phyloP scores from a whole-genome alignment of 2,329 filamentous ascomycete genomes.

The Fusarium pseudonygamai region DNA sequence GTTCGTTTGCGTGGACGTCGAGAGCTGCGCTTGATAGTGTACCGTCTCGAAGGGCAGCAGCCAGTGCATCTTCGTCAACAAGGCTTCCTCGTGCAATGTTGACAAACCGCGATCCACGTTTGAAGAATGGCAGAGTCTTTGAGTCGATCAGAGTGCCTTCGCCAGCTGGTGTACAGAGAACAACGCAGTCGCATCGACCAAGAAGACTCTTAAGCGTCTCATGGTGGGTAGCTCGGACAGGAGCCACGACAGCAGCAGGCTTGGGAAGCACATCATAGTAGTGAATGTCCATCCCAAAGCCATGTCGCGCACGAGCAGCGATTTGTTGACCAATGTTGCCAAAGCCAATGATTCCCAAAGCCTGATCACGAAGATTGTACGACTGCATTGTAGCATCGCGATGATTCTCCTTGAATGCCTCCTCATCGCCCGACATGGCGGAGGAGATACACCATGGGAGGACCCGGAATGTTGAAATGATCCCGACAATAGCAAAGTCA shows the following conservation, averaged over 20 bases:
- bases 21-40: slow-evolving; percentile 64
- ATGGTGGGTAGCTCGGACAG: slow-evolving; percentile 60
- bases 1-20: slow-evolving; percentile 72
- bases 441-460: slow-evolving; percentile 71
- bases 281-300: slow-evolving; percentile 73
- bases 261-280: slow-evolving; percentile 70
- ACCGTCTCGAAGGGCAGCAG: slow-evolving; percentile 64
- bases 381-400: slow-evolving; percentile 66
- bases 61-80: slow-evolving; percentile 72
- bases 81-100: slow-evolving; percentile 73
- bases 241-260: slow-evolving; percentile 52
- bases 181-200: slow-evolving; percentile 64
- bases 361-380: slow-evolving; percentile 69
- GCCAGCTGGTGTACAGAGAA: slow-evolving; percentile 67
- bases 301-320: slow-evolving; percentile 60
- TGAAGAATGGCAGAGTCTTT: slow-evolving; percentile 60
- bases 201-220: slow-evolving; percentile 62
- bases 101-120: slow-evolving; percentile 66
- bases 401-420: slow-evolving; percentile 67
- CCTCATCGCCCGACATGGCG: slow-evolving; percentile 53
- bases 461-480: slow-evolving; percentile 75
- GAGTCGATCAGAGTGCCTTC: slow-evolving; percentile 58
- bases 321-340: slow-evolving; percentile 73
- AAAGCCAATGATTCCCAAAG: slow-evolving; percentile 74
- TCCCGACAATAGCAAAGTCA: slow-evolving; percentile 74